Evolutionary conservation across 768 basidiomycete species (phyloP).

Genomic region (Trichaptum fuscoviolaceum): DNA sequence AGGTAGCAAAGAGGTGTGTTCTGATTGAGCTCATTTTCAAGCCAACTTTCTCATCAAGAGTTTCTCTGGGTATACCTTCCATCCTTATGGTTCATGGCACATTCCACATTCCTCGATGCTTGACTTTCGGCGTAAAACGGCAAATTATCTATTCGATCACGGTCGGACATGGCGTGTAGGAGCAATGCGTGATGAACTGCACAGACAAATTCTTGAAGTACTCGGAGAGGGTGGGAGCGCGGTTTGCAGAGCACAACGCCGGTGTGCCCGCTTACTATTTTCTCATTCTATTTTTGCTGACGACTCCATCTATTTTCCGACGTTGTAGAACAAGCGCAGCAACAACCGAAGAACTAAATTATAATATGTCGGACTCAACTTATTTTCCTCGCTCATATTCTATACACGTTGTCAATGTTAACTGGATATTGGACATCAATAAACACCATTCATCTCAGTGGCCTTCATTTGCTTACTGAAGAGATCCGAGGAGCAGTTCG

Average conservation of each 20-base stretch:
- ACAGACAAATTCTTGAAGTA: constrained; percentile 98
- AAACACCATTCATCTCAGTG: not conserved
- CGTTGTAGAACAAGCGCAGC: not conserved
- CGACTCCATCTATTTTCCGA: not conserved
- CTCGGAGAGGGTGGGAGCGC: constrained; percentile 86
- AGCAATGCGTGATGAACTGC: constrained; percentile 87
- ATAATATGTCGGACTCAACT: not conserved
- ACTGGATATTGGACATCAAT: not conserved
- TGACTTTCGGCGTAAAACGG: not conserved
- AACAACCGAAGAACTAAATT: not conserved
- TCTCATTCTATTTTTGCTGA: not conserved
- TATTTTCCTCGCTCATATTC: not conserved
- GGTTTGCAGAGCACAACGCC: constrained; percentile 89
- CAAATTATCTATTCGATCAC: not conserved
- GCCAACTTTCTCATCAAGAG: not conserved
- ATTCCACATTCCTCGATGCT: not conserved
- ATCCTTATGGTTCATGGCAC: not conserved
- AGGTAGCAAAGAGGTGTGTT: constrained; percentile 81
- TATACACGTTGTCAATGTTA: not conserved
- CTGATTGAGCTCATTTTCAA: not conserved
- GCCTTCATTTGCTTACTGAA: not conserved
- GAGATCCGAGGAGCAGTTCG: not conserved
- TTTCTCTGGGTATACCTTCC: not conserved
- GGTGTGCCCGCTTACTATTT: constrained; percentile 47
- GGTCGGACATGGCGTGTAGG: constrained; percentile 39